These are phyloP conservation scores for Dryas integrifolia DNA, from an alignment of 331 rosid genomes.

Conservation along the genomic window DNA sequence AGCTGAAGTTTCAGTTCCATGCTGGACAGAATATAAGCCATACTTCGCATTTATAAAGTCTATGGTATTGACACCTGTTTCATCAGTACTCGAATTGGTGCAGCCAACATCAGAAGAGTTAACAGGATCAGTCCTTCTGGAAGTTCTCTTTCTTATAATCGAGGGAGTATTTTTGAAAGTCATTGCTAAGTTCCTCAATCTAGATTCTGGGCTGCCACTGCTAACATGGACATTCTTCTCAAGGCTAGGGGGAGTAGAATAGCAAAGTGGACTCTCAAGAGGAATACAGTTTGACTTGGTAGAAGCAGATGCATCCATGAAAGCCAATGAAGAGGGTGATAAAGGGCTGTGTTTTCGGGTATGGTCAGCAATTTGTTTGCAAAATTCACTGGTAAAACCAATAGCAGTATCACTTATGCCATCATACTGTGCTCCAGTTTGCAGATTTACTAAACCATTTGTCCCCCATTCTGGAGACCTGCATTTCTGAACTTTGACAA, in stretches of 20 bases:
- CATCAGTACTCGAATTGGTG: not conserved
- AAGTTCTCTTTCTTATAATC: constrained; percentile 52
- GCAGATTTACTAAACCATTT: not conserved
- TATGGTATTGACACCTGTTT: constrained; percentile 7
- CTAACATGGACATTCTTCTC: not conserved
- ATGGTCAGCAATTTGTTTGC: constrained; percentile 8
- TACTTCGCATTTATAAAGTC: constrained; percentile 14
- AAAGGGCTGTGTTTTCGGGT: not conserved
- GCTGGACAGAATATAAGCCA: constrained; percentile 21
- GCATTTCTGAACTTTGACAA: not conserved
- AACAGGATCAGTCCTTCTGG: constrained; percentile 19
- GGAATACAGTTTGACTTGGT: constrained; percentile 3
- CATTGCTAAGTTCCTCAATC: constrained; percentile 49
- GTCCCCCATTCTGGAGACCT: constrained; percentile 9
- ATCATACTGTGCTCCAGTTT: not conserved
- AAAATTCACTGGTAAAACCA: not conserved
- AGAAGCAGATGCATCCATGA: not conserved
- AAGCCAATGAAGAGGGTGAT: not conserved
- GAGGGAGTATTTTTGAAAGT: constrained; percentile 53
- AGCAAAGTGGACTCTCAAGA: not conserved
- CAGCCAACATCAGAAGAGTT: constrained; percentile 14
- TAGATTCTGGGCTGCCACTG: constrained; percentile 40
- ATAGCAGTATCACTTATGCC: not conserved
- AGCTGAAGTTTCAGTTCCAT: constrained; percentile 1
- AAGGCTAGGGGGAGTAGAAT: constrained; percentile 20